A percentile compares a stretch with the other conserved stretches of the same genome.
Conservation (phyloP, 768 basidiomycete genomes). For the Suillus decipiens region DNA sequence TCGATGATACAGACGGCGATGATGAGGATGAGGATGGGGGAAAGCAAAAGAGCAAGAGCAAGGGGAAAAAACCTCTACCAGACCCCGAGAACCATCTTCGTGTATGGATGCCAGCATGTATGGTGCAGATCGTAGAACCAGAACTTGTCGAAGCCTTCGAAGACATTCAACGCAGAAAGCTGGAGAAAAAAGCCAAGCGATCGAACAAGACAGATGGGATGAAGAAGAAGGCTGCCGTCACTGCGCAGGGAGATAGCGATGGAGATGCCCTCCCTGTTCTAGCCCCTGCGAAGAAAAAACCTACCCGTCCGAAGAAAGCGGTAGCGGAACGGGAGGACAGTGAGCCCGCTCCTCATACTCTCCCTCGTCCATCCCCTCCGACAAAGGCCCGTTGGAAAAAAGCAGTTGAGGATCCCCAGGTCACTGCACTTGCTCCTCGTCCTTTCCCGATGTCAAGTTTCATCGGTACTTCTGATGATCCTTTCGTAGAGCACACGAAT, state of each 20-base stretch:
- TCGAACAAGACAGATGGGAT: constrained; percentile 33
- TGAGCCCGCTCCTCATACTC: neutral
- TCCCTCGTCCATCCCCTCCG: neutral
- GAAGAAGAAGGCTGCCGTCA: constrained; percentile 22
- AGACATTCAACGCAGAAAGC: constrained; percentile 46
- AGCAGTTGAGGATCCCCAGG: neutral
- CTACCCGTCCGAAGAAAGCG: neutral
- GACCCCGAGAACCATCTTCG: constrained; percentile 57
- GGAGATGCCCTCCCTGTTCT: constrained; percentile 2
- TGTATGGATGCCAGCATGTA: constrained; percentile 83
- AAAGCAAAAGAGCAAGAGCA: constrained; percentile 27
- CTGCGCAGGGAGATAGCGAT: constrained; percentile 13
- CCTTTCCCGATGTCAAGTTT: constrained; percentile 30
- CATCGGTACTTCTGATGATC: constrained; percentile 3
- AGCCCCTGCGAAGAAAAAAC: constrained; percentile 3
- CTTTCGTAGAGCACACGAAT: constrained; percentile 1
- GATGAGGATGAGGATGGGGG: constrained; percentile 46
- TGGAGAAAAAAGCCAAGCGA: constrained; percentile 45
- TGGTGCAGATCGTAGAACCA: constrained; percentile 71
- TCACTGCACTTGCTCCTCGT: constrained; percentile 7
- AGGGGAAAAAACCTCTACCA: constrained; percentile 42
- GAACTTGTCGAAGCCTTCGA: constrained; percentile 64
- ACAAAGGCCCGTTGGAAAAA: neutral
- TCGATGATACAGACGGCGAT: constrained; percentile 53
- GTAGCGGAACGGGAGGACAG: neutral